phyloP scores from a whole-genome alignment of 2,329 filamentous ascomycete genomes.

The Immersiporthe knoxdaviesiana region DNA sequence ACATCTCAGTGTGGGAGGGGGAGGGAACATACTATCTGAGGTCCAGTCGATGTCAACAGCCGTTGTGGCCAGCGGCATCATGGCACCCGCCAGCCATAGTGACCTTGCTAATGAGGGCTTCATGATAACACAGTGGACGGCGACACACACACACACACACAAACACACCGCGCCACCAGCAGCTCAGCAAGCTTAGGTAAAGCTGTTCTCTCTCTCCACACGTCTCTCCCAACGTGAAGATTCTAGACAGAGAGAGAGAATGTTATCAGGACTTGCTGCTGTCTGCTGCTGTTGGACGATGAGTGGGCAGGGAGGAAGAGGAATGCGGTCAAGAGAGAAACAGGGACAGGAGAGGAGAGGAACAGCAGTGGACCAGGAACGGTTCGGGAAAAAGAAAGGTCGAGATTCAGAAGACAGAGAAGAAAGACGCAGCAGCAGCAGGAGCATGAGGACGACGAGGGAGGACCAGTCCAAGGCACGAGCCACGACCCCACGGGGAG shows the following conservation, averaged over 20 bases:
- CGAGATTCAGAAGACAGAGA: neutral
- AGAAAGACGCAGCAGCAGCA: neutral
- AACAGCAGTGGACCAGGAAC: slow-evolving; percentile 12
- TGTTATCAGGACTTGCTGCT: neutral
- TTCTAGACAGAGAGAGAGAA: no score
- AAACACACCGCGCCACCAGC: slow-evolving; percentile 8
- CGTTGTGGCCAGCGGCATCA: slow-evolving; percentile 30
- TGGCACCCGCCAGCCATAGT: slow-evolving; percentile 26
- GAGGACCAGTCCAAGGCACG: neutral
- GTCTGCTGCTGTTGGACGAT: neutral
- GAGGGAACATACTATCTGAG: slow-evolving; percentile 18
- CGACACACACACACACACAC: no score
- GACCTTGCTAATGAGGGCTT: slow-evolving; percentile 25
- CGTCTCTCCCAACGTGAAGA: neutral
- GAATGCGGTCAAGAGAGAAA: slow-evolving; percentile 1
- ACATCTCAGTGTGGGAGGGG: neutral
- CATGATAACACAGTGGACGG: slow-evolving; percentile 7
- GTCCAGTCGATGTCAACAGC: slow-evolving; percentile 31
- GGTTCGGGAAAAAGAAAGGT: slow-evolving; percentile 11
- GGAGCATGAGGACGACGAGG: neutral
- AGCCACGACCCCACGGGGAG: slow-evolving; percentile 16
- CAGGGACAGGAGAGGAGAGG: neutral
- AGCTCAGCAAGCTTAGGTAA: neutral
- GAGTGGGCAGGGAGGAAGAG: neutral
- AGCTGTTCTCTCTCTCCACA: slow-evolving; percentile 10